Conservation (phyloP, 768 basidiomycete genomes). For the Boletus reticulatus region DNA sequence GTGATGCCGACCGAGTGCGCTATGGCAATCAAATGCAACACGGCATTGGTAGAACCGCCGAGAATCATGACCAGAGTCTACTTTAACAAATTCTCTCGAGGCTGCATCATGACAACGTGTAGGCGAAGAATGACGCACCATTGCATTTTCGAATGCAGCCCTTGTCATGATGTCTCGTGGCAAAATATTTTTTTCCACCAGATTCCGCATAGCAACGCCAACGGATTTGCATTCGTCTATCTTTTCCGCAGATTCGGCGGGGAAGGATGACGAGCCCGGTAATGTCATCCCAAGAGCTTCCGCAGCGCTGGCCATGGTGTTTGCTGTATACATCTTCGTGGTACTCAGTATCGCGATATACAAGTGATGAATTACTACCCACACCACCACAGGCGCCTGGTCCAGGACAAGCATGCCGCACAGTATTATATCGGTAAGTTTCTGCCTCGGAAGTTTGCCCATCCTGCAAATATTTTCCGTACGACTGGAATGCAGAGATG, state of each 20-base stretch:
- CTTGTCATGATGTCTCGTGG: constrained; percentile 97
- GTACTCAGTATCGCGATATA: constrained; percentile 2
- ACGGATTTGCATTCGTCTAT: constrained; percentile 75
- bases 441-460: constrained; percentile 86
- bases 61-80: constrained; percentile 95
- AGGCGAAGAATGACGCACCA: constrained; percentile 49
- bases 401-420: constrained; percentile 95
- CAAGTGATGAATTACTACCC: constrained; percentile 33
- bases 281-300: constrained; percentile 96
- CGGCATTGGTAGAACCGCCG: constrained; percentile 97
- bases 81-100: constrained; percentile 1
- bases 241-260: constrained; percentile 91
- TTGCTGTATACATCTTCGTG: constrained; percentile 91
- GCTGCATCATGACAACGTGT: constrained; percentile 7
- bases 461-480: constrained; percentile 91
- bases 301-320: constrained; percentile 96
- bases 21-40: constrained; percentile 94
- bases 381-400: constrained; percentile 98
- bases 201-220: constrained; percentile 80
- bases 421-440: constrained; percentile 76
- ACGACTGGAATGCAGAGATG: constrained; percentile 96
- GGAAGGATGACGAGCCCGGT: constrained; percentile 96
- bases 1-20: constrained; percentile 93
- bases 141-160: constrained; percentile 96
- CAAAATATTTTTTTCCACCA: constrained; percentile 88